Evolutionary conservation across 2,329 filamentous ascomycete genomes (phyloP), one percentile per base, ranked within the genome.

Genomic region (Penicillium sp.): DNA sequence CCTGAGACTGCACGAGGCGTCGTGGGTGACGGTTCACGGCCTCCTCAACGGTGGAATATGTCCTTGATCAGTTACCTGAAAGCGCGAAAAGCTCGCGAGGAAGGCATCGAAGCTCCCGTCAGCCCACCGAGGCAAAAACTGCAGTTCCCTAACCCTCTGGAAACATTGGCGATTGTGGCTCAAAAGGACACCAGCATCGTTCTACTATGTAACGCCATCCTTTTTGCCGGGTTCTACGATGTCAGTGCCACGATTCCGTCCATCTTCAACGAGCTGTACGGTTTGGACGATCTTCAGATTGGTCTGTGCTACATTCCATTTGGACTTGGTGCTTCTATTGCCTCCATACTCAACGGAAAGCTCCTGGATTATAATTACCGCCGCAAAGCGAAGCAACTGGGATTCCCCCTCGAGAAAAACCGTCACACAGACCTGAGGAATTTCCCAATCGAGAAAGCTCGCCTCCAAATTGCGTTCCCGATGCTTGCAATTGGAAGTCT

Each of bases 291-390:
- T 25, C 68, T 81, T 10, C 73, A 79, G 14, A 71, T 81, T 13
- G 77, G 77, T 1, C 70, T 82, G 2, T 76, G 75, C 56, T 81
- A 79, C 58, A 73, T 82, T 4, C 78, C 80, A 1, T 75, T 78
- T 7, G 79, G 79, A 1, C 65, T 75, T 2, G 78, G 78, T 13
- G 74, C 75, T 14, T 68, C 78, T n/a, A 58, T 79, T 8, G 75
- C 79, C 6, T 75, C 75, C 1, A 70, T 78, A 54, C 66, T 76
- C 10, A 79, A 75, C 22, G 78, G 77, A 2, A 70, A 71, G n/a
- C 63, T 80, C 8, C 63, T 81, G 3, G 80, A 82, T 60, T 77
- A 73, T 68, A 81, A 81, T 46, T 82, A 79, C 63, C 68, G 71
- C 4, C 71, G 76, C 6, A 68, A 77, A 8, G 76, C 76, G 3